A percentile compares a stretch with the other conserved stretches of the same genome.
phyloP scores from a whole-genome alignment of 345 rosid species.

The Xanthoceras sorbifolium region DNA sequence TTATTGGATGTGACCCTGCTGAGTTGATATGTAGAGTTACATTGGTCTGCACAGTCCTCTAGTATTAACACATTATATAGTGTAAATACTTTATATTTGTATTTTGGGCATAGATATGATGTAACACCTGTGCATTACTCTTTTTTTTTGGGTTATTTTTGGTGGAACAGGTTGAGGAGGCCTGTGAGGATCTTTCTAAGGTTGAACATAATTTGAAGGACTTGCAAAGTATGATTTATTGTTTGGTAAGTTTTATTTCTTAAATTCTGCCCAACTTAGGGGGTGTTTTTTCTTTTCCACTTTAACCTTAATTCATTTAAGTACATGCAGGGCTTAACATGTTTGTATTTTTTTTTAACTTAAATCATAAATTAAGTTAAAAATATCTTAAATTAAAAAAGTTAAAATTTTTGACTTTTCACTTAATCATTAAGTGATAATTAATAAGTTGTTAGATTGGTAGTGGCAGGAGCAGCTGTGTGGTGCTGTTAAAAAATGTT shows the following conservation, averaged over 20 bases:
- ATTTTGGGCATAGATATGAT: background rate
- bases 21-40: background rate
- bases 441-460: no score
- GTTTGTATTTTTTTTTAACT: no score
- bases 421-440: no score
- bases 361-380: no score
- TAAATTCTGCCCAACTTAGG: background rate
- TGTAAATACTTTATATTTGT: background rate
- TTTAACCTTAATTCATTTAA: no score
- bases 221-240: slow-evolving; percentile 60
- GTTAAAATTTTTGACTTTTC: no score
- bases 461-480: no score
- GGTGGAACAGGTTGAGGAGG: slow-evolving; percentile 61
- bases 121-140: background rate
- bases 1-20: background rate
- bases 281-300: no score
- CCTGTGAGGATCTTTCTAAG: slow-evolving; percentile 56
- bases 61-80: background rate
- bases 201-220: slow-evolving; percentile 63
- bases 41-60: background rate
- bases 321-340: no score
- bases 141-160: background rate
- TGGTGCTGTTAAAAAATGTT: background rate
- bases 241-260: slow-evolving; percentile 56
- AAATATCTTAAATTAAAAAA: no score